Evolutionary conservation across 2,329 filamentous ascomycete species (phyloP).

Genomic region (Dothideomycetes sp.): DNA sequence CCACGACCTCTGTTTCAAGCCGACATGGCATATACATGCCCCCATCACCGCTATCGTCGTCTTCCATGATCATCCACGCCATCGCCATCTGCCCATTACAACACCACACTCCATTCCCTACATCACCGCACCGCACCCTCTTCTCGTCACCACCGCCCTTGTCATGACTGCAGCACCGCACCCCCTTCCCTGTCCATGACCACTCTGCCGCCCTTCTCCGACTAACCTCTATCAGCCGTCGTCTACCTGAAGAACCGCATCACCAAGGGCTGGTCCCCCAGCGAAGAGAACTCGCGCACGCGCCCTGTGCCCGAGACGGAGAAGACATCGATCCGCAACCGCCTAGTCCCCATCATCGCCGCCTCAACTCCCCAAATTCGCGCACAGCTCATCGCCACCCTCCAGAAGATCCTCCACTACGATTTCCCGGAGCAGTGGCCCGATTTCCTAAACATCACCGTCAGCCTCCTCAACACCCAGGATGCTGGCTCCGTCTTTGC

Average conservation of each 20-base stretch:
- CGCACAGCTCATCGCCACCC: slow-evolving; percentile 83
- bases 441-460: slow-evolving; percentile 82
- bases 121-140: too few species aligned
- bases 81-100: too few species aligned
- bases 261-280: slow-evolving; percentile 77
- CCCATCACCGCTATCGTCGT: too few species aligned
- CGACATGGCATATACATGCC: too few species aligned
- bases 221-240: too few species aligned
- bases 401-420: slow-evolving; percentile 91
- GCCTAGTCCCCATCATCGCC: slow-evolving; percentile 80
- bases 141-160: too few species aligned
- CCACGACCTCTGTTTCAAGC: too few species aligned
- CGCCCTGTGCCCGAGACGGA: slow-evolving; percentile 77
- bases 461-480: slow-evolving; percentile 78
- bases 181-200: too few species aligned
- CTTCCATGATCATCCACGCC: too few species aligned
- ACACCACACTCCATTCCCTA: too few species aligned
- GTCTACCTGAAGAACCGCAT: slow-evolving; percentile 98
- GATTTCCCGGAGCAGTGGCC: slow-evolving; percentile 96
- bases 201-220: too few species aligned
- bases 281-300: slow-evolving; percentile 46
- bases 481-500: slow-evolving; percentile 81
- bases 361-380: slow-evolving; percentile 65
- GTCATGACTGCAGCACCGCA: too few species aligned
- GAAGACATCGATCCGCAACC: slow-evolving; percentile 75